phyloP scores from a whole-genome alignment of 371 early-diverging fungal species.

The Blakeslea trispora region DNA sequence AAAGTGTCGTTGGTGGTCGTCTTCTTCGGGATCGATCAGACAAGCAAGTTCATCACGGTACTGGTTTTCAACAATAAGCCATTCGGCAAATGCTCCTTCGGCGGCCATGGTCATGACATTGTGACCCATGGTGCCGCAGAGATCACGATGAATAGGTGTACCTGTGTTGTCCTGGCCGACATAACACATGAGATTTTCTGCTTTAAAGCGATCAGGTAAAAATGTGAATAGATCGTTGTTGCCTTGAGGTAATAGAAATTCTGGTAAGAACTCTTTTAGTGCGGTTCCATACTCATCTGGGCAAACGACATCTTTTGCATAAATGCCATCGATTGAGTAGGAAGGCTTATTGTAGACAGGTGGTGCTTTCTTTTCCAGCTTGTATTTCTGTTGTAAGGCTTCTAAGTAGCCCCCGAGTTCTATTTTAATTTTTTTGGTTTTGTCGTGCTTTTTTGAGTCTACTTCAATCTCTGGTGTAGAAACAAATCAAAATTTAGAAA shows the following conservation, averaged over 20 bases:
- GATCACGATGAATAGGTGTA: slow-evolving; percentile 40
- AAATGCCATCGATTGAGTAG: slow-evolving; percentile 3
- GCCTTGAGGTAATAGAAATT: slow-evolving; percentile 29
- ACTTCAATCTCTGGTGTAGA: background rate
- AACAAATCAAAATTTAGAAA: background rate
- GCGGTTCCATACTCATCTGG: slow-evolving; percentile 17
- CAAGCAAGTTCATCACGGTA: slow-evolving; percentile 20
- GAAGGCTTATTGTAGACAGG: background rate
- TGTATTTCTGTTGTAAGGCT: slow-evolving; percentile 1
- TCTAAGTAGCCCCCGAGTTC: slow-evolving; percentile 1
- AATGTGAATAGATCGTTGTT: slow-evolving; percentile 25
- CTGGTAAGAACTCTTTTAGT: slow-evolving; percentile 24
- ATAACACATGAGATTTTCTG: slow-evolving; percentile 46
- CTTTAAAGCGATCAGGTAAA: slow-evolving; percentile 25
- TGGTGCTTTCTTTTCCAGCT: background rate
- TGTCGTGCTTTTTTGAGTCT: background rate
- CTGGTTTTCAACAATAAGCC: slow-evolving; percentile 28
- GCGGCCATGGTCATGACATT: slow-evolving; percentile 35
- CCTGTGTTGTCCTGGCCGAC: slow-evolving; percentile 33
- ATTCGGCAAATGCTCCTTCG: slow-evolving; percentile 31
- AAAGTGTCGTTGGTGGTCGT: background rate
- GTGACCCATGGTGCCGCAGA: slow-evolving; percentile 45
- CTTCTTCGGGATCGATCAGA: background rate
- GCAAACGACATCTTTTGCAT: slow-evolving; percentile 38
- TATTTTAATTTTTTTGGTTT: background rate